Base-by-base conservation (phyloP, 805 yeast species). In the Brettanomyces bruxellensis region DNA sequence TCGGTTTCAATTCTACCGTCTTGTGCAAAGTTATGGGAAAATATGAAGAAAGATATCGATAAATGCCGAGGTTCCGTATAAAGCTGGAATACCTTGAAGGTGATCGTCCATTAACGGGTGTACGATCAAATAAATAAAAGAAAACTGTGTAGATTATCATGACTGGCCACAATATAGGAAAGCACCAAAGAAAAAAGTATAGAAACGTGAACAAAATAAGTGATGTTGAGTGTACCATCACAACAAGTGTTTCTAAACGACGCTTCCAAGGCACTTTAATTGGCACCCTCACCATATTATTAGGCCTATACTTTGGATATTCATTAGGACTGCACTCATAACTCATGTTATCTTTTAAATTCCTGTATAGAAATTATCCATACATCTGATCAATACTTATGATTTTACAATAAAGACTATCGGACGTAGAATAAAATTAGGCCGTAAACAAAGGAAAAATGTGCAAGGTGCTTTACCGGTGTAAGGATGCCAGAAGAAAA, bases 11-110 rank as follows among this genome's bases (percentile, higher is more conserved):
- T 12, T 82, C 86, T 3, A 68, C 70, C 0, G 91, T 72, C 57
- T 82, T 86, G 62, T 79, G 82, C 8, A 89, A 67, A 1, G 65
- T 65, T 18, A 91, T 77, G 0, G 97, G 97, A 65, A 83, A 91
- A 64, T 87, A 91, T 40, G 72, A 68, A 39, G 82, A 81, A 58
- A 83, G 86, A 66, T 80, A 76, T 48, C 72, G 76, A 89, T 93
- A 90, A 14, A 85, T 52, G 4, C 65, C 55, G 37, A 79, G 57
- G 35, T 75, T 72, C 51, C 87, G 73, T 61, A 86, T 69, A 68
- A 73, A 69, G 3, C 66, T 62, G 3, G 84, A 79, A 37, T 73
- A 69, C 35, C 95, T 65, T 45, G 72, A 64, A 2, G 75, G 72
- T 0, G 79, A 83, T 18, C 74, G 71, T 1, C 97, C 98, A 55